Evolutionary conservation across 2,329 filamentous ascomycete genomes (phyloP), one percentile per base, ranked within the genome.

Genomic region (Fusarium oligoseptatum): DNA sequence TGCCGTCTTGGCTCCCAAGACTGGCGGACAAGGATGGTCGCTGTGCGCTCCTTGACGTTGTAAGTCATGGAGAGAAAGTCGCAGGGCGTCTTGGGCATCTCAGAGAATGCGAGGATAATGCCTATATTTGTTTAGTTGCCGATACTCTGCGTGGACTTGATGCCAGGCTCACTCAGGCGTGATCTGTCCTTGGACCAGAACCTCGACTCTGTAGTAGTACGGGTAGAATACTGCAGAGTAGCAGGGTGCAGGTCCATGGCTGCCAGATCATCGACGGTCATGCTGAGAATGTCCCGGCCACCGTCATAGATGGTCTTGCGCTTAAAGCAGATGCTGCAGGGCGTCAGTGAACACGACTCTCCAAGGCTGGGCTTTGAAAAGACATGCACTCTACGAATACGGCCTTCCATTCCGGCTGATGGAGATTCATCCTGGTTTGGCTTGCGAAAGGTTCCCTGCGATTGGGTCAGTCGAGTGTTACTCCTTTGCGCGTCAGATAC

Each of bases 51-150:
- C 10, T 80, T 75, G 39, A 87, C 74, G 64, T 83, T 81, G 75
- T 87, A 86, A 6, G 84, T 83, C 83, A 87, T 84, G 48, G 85
- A 86, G 11, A 87, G 78, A 70, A 87, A 87, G 75, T 87, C 85
- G 56, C 84, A 87, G 0, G 85, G 85, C 0, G 85, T 84, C 50
- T 82, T 83, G 24, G 85, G 84, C 63, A 84, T 83, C 24, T 81
- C 81, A 4, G 85, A 85, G 72, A 87, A 87, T 37, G 84, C 84
- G 61, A 87, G 79, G 61, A 87, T 84, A 41, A 87, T 75, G 70
- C 84, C 84, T 84, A 17, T 0, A 2, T 6, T 48, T 29, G 6
- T 34, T 79, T 27, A 78, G 70, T 34, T 37, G 29, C 22, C 15
- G 15, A 12, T n/a, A 34, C 8, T 24, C 27, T 14, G 4, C 5